Base-by-base conservation (phyloP, 768 basidiomycete genomes). In the Hygrocybe punicea region DNA sequence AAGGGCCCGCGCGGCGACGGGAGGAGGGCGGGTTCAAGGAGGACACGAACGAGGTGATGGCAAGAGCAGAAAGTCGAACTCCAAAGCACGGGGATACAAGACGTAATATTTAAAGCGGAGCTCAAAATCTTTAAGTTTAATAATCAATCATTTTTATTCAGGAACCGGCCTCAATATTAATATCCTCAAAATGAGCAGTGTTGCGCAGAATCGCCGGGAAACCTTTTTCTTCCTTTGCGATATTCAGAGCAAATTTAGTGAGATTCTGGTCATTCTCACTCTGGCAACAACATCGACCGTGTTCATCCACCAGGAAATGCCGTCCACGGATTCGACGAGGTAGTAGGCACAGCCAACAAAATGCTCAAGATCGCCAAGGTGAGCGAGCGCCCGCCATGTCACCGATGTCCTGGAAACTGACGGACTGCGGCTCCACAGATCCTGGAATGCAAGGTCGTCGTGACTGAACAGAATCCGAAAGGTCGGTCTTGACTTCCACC, bases 221-320 rank as follows among this genome's bases (percentile, higher is more conserved):
- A 72, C 85, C 68, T 39, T 88, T 48, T 83, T 96, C 76, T 81
- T 95, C 57, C 73, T 92, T 24, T 97, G 93, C 68, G 94, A 96
- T 69, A 71, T 95, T 2, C 93, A 95, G 72, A 76, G 81, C 7
- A 81, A 82, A 60, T 88, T 93, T 72, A 74, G 91, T 91, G 62
- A 60, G 84, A 57, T 45, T 17, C 25, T 4, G 29, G 51, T n/a
- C 11, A 29, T 29, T 29, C 29, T 29, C 29, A 29, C 17, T 42
- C 29, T 55, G 16, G 17, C 19, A 16, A 46, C 35, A 25, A 8
- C 9, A 17, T 21, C 37, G 14, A 16, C 36, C n/a, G 16, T 16
- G 19, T 16, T 16, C 55, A 11, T 10, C 39, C 11, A 40, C 35
- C 56, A 75, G 70, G 62, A 9, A 61, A 77, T 17, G 79, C 80